Evolutionary conservation across 2,329 filamentous ascomycete species (phyloP), one percentile per base, ranked within the genome.

Genomic region (Herpotrichia juniperi): DNA sequence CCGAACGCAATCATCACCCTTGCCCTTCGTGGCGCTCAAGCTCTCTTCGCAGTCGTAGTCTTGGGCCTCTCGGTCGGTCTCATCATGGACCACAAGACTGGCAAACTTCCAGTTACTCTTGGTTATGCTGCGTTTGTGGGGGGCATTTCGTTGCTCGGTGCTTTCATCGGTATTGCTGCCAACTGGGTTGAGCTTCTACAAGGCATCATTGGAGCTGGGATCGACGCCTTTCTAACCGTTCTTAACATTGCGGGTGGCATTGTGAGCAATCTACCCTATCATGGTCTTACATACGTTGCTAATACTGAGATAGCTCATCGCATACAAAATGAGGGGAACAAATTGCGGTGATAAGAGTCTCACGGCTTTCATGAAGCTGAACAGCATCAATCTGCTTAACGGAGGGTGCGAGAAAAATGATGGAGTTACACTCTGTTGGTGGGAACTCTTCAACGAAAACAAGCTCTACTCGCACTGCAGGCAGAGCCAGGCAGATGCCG

Each of bases 401-500:
- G 64, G 59, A 12, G 62, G 64, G 1, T 56, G 49, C n/a, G 30
- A 16, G 2, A 24, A 14, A 9, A 7, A 11, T 6, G 6, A 24
- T 7, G 37, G 21, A 6, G n/a, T 6, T 24, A 14, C 16, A 8
- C 21, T 16, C n/a, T 5, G 21, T 3, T 40, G 37, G 4, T 22
- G 10, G 26, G 8, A 16, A 24, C 2, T 11, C 14, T 6, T 7
- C 3, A 14, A 24, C 6, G 19, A 4, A 24, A 42, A 16, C 1
- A 40, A 35, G 12, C 14, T 64, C 22, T 2, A 53, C 6, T 51
- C 51, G 4, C 58, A 58, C 16, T 69, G 66, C 46, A 61, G 44
- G 42, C 47, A 58, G 42, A 54, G 47, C 31, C 52, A 62, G 40
- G 66, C 67, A 4, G 64, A 67, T 16, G 37, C 58, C 2, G 66